These are phyloP conservation scores for Nasturtium officinale DNA, from an alignment of 345 rosid genomes.

Conservation along the genomic window DNA sequence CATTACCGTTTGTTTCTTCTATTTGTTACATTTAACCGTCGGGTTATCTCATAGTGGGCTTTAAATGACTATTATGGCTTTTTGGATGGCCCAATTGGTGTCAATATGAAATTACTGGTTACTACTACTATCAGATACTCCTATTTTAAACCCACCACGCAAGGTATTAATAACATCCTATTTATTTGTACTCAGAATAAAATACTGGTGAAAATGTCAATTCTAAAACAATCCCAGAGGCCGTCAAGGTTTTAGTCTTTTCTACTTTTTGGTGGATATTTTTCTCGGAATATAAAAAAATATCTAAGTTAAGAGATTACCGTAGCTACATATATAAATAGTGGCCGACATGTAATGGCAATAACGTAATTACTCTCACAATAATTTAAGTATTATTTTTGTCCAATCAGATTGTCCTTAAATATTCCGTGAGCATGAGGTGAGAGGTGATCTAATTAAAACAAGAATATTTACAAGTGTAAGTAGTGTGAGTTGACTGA, in stretches of 20 bases:
- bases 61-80: background rate
- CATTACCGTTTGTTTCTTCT: no score
- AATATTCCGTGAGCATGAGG: background rate
- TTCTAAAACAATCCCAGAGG: no score
- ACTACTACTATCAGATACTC: background rate
- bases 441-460: background rate
- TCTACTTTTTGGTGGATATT: no score
- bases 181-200: no score
- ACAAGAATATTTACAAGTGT: background rate
- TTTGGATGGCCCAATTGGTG: background rate
- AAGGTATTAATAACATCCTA: no score
- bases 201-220: no score
- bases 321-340: no score
- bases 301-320: no score
- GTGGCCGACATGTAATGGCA: background rate
- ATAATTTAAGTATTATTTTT: background rate
- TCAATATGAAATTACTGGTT: background rate
- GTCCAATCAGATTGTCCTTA: slow-evolving; percentile 10
- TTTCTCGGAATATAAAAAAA: no score
- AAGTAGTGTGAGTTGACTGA: background rate
- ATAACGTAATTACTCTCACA: background rate
- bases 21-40: no score
- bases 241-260: no score
- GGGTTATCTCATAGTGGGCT: background rate
- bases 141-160: background rate